A percentile compares a stretch with the other conserved stretches of the same genome.
These are phyloP conservation scores for Rostrohypoxylon terebratum DNA, from an alignment of 495 filamentous ascomycete genomes.

Conservation along the genomic window DNA sequence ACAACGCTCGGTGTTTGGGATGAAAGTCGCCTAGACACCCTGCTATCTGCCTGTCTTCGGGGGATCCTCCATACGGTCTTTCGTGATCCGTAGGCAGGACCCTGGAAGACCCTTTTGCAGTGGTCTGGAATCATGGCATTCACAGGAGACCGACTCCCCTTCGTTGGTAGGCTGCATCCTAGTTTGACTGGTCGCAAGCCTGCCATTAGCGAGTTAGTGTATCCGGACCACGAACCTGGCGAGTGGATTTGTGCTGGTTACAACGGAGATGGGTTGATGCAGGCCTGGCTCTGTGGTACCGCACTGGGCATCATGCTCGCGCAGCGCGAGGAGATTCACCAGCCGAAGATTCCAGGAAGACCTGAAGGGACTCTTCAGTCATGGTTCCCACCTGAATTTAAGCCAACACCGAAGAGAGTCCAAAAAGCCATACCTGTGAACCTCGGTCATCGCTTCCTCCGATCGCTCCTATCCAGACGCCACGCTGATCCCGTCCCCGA, in stretches of 20 bases:
- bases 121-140: constrained; percentile 63
- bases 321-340: constrained; percentile 34
- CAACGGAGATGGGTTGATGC: constrained; percentile 62
- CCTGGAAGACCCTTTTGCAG: constrained; percentile 18
- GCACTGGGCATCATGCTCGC: constrained; percentile 57
- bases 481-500: neutral
- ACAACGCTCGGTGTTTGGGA: constrained; percentile 51
- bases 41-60: constrained; percentile 42
- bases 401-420: constrained; percentile 44
- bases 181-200: constrained; percentile 44
- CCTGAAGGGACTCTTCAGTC: constrained; percentile 14
- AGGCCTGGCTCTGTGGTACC: constrained; percentile 59
- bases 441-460: constrained; percentile 31
- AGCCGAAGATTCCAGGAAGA: neutral
- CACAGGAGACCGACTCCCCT: constrained; percentile 59
- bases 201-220: neutral
- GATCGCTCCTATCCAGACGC: neutral
- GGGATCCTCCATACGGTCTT: constrained; percentile 46
- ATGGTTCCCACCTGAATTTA: constrained; percentile 53
- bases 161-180: constrained; percentile 57
- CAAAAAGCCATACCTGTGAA: constrained; percentile 35
- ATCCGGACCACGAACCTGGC: constrained; percentile 8
- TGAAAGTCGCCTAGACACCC: constrained; percentile 48
- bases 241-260: constrained; percentile 64
- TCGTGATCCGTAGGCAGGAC: constrained; percentile 10